Base-by-base conservation (phyloP, 352 stramenopile genomes). In the Aphanomyces euteiches region DNA sequence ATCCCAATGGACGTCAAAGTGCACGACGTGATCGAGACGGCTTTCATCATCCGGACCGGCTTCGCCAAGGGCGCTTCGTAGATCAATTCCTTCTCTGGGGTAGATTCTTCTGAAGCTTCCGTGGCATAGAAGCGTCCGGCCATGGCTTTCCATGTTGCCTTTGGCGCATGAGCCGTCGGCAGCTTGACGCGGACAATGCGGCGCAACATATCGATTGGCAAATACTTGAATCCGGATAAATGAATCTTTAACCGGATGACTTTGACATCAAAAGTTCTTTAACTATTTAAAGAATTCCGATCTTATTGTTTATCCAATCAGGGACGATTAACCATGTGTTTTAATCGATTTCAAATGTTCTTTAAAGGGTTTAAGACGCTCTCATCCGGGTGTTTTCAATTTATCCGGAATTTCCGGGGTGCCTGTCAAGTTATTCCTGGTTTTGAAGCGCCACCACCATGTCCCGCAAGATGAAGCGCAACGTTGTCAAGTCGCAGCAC, bases 41-140 rank as follows among this genome's bases (percentile, higher is more conserved):
- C 84, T 75, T 95, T 95, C 85, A 93, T 95, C 38, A 93, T 77
- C 10, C 84, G 85, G 56, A 95, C 87, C 19, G 84, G 59, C n/a
- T 50, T 54, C 1, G 54, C 54, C 6, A 61, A 17, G 0, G 54
- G 54, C 19, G 54, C 54, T 61, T 61, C 54, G 54, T 61, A 61
- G 54, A 61, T 61, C 10, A 61, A 37, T 40, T 61, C 54, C 54
- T 61, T 61, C 34, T 17, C 54, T 37, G 13, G n/a, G 1, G 19
- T 5, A n/a, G 54, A 15, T 37, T 61, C 37, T 19, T n/a, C 21
- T 19, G 19, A 40, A 12, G 54, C 54, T 61, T 39, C 54, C n/a
- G 34, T 40, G 54, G 54, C 39, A 37, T 45, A 61, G 54, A 43
- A 61, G 54, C 28, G 54, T 7, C 19, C 54, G n/a, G 28, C 2